A percentile compares a stretch with the other conserved stretches of the same genome.
phyloP scores from a whole-genome alignment of 768 basidiomycete species.

The Omphalotus guepiniiformis region DNA sequence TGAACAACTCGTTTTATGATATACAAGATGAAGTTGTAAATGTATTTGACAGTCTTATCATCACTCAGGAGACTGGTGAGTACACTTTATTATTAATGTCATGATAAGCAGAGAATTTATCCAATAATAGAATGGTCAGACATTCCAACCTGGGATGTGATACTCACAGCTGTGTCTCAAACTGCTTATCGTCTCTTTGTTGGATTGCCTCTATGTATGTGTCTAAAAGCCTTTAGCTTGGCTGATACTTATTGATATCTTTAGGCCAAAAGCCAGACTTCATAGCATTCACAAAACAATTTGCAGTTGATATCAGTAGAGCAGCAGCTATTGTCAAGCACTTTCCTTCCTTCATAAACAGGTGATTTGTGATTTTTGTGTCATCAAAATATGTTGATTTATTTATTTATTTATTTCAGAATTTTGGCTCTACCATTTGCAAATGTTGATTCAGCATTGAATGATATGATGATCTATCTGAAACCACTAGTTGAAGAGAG shows the following conservation, averaged over 20 bases:
- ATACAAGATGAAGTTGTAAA: too few relatives aligned
- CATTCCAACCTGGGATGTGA: too few relatives aligned
- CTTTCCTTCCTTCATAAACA: constrained; percentile 9
- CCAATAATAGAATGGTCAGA: too few relatives aligned
- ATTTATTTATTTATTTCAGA: not conserved
- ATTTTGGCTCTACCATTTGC: not conserved
- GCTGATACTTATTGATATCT: not conserved
- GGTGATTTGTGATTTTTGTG: constrained; percentile 27
- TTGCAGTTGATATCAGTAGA: constrained; percentile 22
- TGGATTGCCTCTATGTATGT: constrained; percentile 11
- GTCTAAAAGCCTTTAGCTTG: not conserved
- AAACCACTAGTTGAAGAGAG: constrained; percentile 29
- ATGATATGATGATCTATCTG: too few relatives aligned
- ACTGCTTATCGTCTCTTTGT: constrained; percentile 11
- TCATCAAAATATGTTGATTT: constrained; percentile 3
- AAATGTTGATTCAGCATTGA: constrained; percentile 10
- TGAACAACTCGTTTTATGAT: too few relatives aligned
- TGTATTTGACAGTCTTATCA: too few relatives aligned
- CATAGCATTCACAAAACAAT: constrained; percentile 22
- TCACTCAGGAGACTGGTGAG: too few relatives aligned
- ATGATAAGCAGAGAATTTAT: too few relatives aligned
- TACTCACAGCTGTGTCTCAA: constrained; percentile 3
- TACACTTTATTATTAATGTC: too few relatives aligned
- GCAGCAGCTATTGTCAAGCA: not conserved
- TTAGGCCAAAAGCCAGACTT: constrained; percentile 6